Conservation (phyloP, 2,329 filamentous ascomycete genomes). For the Alternaria dauci region DNA sequence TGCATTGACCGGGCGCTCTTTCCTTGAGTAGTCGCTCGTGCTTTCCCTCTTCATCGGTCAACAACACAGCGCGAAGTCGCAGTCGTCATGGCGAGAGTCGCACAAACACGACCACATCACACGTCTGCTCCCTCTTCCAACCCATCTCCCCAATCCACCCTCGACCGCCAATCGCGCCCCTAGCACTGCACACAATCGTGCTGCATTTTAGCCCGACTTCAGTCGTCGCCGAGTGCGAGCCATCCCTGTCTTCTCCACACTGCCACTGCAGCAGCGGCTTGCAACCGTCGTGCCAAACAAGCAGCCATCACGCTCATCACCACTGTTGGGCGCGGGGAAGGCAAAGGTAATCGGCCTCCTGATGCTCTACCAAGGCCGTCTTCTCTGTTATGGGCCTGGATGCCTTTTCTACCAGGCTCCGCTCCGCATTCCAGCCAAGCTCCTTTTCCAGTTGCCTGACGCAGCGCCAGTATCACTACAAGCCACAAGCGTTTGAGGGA, state of each 20-base stretch:
- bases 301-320: slow-evolving; percentile 11
- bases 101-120: slow-evolving; percentile 30
- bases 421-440: slow-evolving; percentile 24
- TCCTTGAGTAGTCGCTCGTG: slow-evolving; percentile 22
- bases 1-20: slow-evolving; percentile 29
- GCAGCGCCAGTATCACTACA: slow-evolving; percentile 42
- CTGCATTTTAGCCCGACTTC: slow-evolving; percentile 19
- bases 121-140: slow-evolving; percentile 2
- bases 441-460: slow-evolving; percentile 33
- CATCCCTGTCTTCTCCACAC: slow-evolving; percentile 30
- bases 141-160: slow-evolving; percentile 14
- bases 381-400: slow-evolving; percentile 16
- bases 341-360: neutral
- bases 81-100: slow-evolving; percentile 20
- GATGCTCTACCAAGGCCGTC: neutral
- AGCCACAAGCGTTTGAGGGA: slow-evolving; percentile 43
- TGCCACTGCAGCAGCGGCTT: slow-evolving; percentile 20
- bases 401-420: slow-evolving; percentile 22
- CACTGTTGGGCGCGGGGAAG: slow-evolving; percentile 15
- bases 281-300: slow-evolving; percentile 14
- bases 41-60: slow-evolving; percentile 28
- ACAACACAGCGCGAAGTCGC: slow-evolving; percentile 25
- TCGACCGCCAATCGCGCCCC: slow-evolving; percentile 6
- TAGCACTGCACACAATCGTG: slow-evolving; percentile 11
- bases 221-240: slow-evolving; percentile 11